These are phyloP conservation scores for Pichia membranifaciens DNA, from an alignment of 805 yeast species.

Conservation along the genomic window DNA sequence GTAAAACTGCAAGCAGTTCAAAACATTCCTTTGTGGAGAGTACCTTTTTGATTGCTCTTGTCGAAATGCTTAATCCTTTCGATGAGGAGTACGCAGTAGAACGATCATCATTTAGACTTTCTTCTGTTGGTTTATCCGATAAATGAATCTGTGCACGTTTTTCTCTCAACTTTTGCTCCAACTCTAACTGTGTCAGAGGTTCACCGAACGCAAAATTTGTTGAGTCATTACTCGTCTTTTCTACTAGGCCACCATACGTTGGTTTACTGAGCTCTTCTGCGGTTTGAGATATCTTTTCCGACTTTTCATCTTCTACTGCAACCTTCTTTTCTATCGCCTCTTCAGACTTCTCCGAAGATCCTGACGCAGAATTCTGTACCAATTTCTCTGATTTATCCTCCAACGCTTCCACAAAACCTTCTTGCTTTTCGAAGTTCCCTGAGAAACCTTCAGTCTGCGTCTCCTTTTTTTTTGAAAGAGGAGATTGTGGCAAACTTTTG, in stretches of 20 bases:
- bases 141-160: neutral
- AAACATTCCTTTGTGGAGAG: conserved; percentile 17
- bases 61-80: conserved; percentile 13
- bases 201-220: too few species aligned
- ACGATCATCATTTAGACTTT: neutral
- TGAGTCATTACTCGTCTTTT: too few species aligned
- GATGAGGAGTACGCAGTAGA: conserved; percentile 4
- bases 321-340: neutral
- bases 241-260: too few species aligned
- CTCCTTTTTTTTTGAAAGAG: neutral
- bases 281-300: too few species aligned
- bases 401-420: too few species aligned
- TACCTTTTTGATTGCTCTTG: conserved; percentile 13
- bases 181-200: neutral
- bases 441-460: neutral
- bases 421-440: too few species aligned
- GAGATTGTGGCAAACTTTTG: too few species aligned
- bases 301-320: too few species aligned
- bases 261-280: too few species aligned
- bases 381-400: too few species aligned
- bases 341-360: too few species aligned
- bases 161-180: neutral
- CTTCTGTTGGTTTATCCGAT: neutral
- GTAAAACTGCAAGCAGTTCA: conserved; percentile 13
- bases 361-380: too few species aligned